Base-by-base conservation (phyloP, 1,284 basidiomycete species). In the Sanghuangporus sanghuang region DNA sequence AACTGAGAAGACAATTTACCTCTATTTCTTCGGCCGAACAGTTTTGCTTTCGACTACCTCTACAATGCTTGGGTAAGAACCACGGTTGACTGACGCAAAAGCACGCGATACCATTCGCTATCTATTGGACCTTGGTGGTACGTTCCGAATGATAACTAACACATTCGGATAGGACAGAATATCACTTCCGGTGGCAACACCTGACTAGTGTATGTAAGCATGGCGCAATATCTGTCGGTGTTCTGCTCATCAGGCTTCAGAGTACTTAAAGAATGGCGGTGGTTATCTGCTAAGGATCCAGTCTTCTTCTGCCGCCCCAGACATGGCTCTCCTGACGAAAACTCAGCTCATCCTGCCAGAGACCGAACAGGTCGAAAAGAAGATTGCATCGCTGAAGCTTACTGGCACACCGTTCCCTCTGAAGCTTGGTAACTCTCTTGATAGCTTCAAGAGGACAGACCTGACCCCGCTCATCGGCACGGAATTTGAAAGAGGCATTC, bases 391-490 rank as follows among this genome's bases (percentile, higher is more conserved):
- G 1, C 42, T 64, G 40, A 42, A 60, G 18, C 54, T 64, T n/a
- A 64, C 58, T 16, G 63, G 63, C 16, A 7, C 58, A 12, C 63
- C 63, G 16, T n/a, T 52, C 23, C 63, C 63, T 21, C 52, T 64
- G 23, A 60, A 56, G 40, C 58, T 64, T 18, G 63, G 59, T n/a
- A 60, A 40, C 4, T 65, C 64, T 27, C 55, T 62, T 8, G 56
- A 65, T 48, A 56, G 59, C 18, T 63, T 61, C 38, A 44, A 58
- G 23, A 64, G 38, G 52, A 48, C 35, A 2, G 65, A 74, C 63
- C 64, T 69, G 53, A 78, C 77, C 8, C 71, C 76, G n/a, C 73
- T 70, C 46, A 73, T 78, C 66, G 77, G 77, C 6, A 74, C 75
- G 14, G 74, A 77, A 67, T 81, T 80, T 71, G 70, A 69, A 14